Evolutionary conservation across 441 rosid genomes (phyloP).

Genomic region (Brassica balearica): DNA sequence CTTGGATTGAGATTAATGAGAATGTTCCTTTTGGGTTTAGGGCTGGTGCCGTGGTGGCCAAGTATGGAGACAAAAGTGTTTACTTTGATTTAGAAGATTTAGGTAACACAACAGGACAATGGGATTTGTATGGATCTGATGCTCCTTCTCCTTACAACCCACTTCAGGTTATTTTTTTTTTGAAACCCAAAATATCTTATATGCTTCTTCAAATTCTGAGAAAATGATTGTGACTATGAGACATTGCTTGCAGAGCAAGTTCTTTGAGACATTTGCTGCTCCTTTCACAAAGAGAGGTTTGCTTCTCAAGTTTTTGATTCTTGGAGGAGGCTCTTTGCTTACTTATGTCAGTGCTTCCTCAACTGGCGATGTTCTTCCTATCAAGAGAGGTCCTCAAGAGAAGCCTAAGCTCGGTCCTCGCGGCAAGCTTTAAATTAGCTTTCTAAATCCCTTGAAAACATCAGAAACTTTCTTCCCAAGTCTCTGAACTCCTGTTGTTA

Average conservation of each 20-base stretch:
- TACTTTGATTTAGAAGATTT: constrained; percentile 95
- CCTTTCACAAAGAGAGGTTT: constrained; percentile 97
- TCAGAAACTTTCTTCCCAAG: constrained; percentile 29
- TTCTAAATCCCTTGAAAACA: constrained; percentile 26
- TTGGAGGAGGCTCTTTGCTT: constrained; percentile 85
- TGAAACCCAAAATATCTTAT: neutral
- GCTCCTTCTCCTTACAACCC: constrained; percentile 97
- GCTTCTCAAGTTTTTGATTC: constrained; percentile 88
- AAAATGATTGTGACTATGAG: neutral
- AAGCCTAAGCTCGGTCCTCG: constrained; percentile 89
- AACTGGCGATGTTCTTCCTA: constrained; percentile 78
- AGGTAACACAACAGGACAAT: constrained; percentile 95
- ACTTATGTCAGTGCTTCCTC: constrained; percentile 79
- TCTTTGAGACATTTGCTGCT: constrained; percentile 92
- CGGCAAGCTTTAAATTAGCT: constrained; percentile 72
- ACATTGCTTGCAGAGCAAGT: constrained; percentile 78
- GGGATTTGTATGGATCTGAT: constrained; percentile 98
- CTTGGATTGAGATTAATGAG: constrained; percentile 23
- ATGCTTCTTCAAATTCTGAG: neutral
- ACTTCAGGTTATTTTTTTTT: constrained; percentile 69
- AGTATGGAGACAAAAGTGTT: constrained; percentile 96
- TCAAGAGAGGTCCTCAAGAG: constrained; percentile 94
- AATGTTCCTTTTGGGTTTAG: constrained; percentile 42
- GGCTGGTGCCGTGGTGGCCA: constrained; percentile 77
- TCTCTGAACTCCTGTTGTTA: constrained; percentile 9